These are phyloP conservation scores for Papiliotrema flavescens DNA, from an alignment of 1,284 basidiomycete genomes.

Conservation along the genomic window DNA sequence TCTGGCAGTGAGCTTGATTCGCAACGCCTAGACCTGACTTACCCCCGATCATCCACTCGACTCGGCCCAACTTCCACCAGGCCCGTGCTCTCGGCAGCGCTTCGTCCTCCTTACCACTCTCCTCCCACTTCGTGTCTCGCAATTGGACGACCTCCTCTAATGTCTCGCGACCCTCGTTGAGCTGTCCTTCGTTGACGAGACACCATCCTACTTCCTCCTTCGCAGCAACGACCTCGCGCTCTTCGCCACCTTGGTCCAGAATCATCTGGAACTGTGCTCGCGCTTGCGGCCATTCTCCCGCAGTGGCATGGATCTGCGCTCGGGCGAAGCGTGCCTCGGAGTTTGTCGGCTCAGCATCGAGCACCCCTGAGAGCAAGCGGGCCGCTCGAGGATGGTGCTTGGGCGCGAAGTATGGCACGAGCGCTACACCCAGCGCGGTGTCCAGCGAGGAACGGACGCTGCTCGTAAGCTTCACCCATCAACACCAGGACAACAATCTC, in stretches of 20 bases:
- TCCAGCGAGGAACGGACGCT: constrained; percentile 38
- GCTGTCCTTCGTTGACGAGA: constrained; percentile 58
- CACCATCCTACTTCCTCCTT: constrained; percentile 87
- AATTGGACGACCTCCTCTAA: constrained; percentile 61
- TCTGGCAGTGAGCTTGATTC: constrained; percentile 10
- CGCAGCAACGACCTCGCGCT: constrained; percentile 60
- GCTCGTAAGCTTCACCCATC: constrained; percentile 33
- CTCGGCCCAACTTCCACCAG: constrained; percentile 77
- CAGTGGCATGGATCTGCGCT: constrained; percentile 68
- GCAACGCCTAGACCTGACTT: constrained; percentile 21
- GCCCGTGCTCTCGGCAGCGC: constrained; percentile 61
- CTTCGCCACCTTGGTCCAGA: constrained; percentile 40
- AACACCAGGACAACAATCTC: neutral
- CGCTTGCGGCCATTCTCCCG: constrained; percentile 69
- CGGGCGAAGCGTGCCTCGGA: constrained; percentile 66
- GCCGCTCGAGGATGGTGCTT: constrained; percentile 81
- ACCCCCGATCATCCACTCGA: constrained; percentile 74
- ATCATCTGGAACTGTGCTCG: constrained; percentile 58
- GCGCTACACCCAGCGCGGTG: constrained; percentile 52
- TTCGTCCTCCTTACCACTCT: constrained; percentile 52
- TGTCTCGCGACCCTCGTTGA: constrained; percentile 56
- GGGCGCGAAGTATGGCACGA: constrained; percentile 83
- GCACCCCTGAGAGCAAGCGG: constrained; percentile 66
- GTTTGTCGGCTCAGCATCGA: constrained; percentile 62
- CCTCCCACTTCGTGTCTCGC: constrained; percentile 57